Evolutionary conservation across 208 protist genomes (phyloP), one percentile per base, ranked within the genome.

Genomic region (Trypanosoma vivax): DNA sequence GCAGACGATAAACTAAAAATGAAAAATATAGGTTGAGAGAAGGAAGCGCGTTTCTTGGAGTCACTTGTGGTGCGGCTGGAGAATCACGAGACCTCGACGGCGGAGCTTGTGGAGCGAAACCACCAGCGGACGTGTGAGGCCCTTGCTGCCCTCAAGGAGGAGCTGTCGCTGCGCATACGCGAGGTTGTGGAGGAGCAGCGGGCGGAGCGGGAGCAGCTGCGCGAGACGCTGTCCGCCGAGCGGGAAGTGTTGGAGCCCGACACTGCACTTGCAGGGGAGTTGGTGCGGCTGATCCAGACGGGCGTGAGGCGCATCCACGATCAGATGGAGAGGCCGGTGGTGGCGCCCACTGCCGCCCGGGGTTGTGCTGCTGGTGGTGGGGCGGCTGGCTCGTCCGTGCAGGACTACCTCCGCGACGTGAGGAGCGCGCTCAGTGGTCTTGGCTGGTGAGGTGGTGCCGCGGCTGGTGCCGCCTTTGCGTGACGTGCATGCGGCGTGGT

Each of bases 241-340:
- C 29, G 43, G 21, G 37, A 70, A 14, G 34, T 57, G 19, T 41
- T 53, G 25, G 25, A 60, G 3, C 45, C 62, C 14, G 63, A 51
- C 30, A 60, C 69, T 19, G 59, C 59, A 24, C 70, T 76, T 50
- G 58, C 55, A 34, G 50, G 62, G 24, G 59, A 76, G 38, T 71
- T 89, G 7, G 60, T 76, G 39, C 29, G 72, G 14, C 64, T 85
- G 23, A 87, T 90, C 47, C 50, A 87, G 35, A 70, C 64, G 21
- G 76, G 83, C 3, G 70, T 90, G 60, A 50, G 51, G 34, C 60
- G 63, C 3, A 72, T 86, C 31, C 60, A 73, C n/a, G 46, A 50
- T 21, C 60, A 67, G 24, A 47, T 88, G 38, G 47, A 49, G n/a
- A 37, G 33, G 29, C 47, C 31, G 5, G 43, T 31, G 13, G 38